Base-by-base conservation (phyloP, 2,329 filamentous ascomycete species). In the Penicillium nordicum region DNA sequence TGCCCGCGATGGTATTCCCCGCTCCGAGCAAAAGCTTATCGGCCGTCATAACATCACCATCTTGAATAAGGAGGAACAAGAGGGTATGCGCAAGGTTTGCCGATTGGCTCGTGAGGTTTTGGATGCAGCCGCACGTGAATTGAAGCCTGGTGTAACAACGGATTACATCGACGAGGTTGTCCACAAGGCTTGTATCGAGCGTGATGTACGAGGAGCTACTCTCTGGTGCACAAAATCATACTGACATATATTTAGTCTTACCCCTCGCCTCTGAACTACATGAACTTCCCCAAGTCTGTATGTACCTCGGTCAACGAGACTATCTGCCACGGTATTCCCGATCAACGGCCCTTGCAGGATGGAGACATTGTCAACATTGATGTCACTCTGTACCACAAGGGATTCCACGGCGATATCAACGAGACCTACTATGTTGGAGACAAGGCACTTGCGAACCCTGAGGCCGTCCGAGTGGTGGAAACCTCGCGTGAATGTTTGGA, bases 391-490 rank as follows among this genome's bases (percentile, higher is more conserved):
- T 99, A 95, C 76, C 92, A 97, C 72, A 89, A 88, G 59, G 94
- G 94, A 52, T 97, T 93, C 78, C 94, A 99, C 72, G 92, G 91
- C 53, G 94, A 99, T 73, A 80, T 99, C 53, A 99, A 99, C 78
- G 94, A 99, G 79, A 99, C 94, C 12, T 99, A 97, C 78, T 99
- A 99, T 73, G 89, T 99, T 46, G 94, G 94, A 55, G 89, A 95
- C 66, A 91, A 89, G 70, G 90, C 94, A 41, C 84, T 85, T 68
- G 86, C 89, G 9, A 88, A 97, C 68, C 85, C 91, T 0, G 92
- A 97, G 65, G 85, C 89, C 4, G 91, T 97, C 30, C 86, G 92
- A 32, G 90, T 99, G 0, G 90, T 96, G 1, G 94, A 99, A 77
- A 86, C 92, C 6, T 86, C 94, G 18, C 84, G 94, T 66, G 89